phyloP scores from a whole-genome alignment of 202 grass and related monocot genomes.

The Carex sylvatica region DNA sequence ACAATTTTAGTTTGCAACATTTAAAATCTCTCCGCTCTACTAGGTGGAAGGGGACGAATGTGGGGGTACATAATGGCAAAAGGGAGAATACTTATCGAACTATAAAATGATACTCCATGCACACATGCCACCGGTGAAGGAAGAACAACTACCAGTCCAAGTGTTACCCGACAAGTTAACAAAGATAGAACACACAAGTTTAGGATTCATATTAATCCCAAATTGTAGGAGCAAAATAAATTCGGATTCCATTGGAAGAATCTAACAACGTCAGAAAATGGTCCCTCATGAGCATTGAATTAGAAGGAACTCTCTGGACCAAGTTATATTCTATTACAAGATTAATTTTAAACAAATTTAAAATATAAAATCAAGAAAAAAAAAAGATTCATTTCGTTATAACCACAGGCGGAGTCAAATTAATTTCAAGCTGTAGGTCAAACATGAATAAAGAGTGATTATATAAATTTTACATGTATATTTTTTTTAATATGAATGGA shows the following conservation, averaged over 20 bases:
- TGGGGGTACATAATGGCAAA: background rate
- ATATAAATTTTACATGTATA: too few species aligned
- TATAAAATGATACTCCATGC: background rate
- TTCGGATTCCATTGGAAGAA: background rate
- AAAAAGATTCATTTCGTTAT: too few species aligned
- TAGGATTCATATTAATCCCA: conserved; percentile 1
- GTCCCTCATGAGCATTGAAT: background rate
- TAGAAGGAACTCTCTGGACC: background rate
- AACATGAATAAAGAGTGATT: too few species aligned
- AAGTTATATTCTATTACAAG: background rate
- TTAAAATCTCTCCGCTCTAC: too few species aligned
- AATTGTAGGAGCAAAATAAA: background rate
- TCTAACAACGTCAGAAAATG: background rate
- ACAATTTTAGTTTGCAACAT: too few species aligned
- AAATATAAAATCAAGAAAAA: background rate
- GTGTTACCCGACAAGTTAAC: background rate
- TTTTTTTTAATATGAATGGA: too few species aligned
- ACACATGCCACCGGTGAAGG: background rate
- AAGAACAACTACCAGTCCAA: background rate
- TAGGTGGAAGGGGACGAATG: too few species aligned
- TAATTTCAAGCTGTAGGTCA: too few species aligned
- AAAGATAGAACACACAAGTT: background rate
- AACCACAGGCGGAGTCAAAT: too few species aligned
- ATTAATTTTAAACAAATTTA: background rate
- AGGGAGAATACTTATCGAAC: background rate